These are phyloP conservation scores for Metschnikowia henanensis DNA, from an alignment of 805 yeast species.

Conservation along the genomic window DNA sequence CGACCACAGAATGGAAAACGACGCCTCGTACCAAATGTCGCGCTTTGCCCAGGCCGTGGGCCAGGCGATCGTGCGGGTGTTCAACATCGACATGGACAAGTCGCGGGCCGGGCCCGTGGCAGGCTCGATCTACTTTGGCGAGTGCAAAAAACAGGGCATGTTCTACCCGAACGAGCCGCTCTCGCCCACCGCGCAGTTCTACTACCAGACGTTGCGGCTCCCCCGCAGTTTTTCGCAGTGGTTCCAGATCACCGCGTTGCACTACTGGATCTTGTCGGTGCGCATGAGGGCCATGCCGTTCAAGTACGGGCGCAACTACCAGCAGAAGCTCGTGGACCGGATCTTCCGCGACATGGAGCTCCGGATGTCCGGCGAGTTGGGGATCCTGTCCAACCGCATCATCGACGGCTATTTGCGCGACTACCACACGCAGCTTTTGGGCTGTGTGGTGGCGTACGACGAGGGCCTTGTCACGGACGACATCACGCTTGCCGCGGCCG, in stretches of 20 bases:
- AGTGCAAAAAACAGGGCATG: constrained; percentile 83
- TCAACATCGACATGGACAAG: constrained; percentile 86
- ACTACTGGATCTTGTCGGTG: constrained; percentile 90
- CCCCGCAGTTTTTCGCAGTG: constrained; percentile 93
- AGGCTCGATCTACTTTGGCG: constrained; percentile 82
- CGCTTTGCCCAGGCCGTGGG: constrained; percentile 50
- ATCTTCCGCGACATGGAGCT: constrained; percentile 88
- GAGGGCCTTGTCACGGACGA: constrained; percentile 86
- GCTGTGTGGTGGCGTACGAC: constrained; percentile 87
- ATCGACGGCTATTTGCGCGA: constrained; percentile 87
- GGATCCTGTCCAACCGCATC: constrained; percentile 75
- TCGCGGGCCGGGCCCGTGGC: constrained; percentile 94
- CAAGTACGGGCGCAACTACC: constrained; percentile 84
- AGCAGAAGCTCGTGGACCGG: constrained; percentile 87
- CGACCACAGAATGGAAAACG: constrained; percentile 36
- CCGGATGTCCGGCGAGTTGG: constrained; percentile 83
- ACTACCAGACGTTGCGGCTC: constrained; percentile 78
- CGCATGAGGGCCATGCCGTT: constrained; percentile 97
- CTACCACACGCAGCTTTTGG: constrained; percentile 86
- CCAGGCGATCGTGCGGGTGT: constrained; percentile 57
- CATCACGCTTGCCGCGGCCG: constrained; percentile 70
- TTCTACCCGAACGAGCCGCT: constrained; percentile 73
- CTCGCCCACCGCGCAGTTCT: constrained; percentile 74
- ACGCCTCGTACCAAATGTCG: constrained; percentile 37
- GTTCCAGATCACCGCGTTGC: constrained; percentile 90